phyloP scores from a whole-genome alignment of 192 early-diverging fungal genomes.

The Podila horticola region DNA sequence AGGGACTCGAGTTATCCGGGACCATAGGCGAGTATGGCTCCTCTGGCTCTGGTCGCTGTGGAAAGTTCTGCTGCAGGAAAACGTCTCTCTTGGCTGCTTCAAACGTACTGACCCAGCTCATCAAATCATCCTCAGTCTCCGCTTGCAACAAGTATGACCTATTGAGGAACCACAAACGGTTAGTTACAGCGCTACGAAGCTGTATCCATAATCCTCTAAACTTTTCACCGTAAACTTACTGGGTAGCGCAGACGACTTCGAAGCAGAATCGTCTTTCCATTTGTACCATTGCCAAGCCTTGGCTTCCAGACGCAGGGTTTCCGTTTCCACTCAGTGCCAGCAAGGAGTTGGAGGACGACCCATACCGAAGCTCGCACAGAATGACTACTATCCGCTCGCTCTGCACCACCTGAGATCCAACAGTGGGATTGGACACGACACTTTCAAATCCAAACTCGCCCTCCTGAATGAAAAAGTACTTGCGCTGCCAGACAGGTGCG shows the following conservation, averaged over 20 bases:
- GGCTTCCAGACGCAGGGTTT: conserved; percentile 37
- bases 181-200: too few species aligned
- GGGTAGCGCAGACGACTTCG: conserved; percentile 69
- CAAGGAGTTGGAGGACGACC: conserved; percentile 49
- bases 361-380: conserved; percentile 63
- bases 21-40: conserved; percentile 42
- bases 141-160: conserved; percentile 66
- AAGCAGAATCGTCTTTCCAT: conserved; percentile 78
- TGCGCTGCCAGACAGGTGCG: conserved; percentile 66
- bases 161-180: neutral
- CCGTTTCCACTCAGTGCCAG: conserved; percentile 31
- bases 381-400: conserved; percentile 67
- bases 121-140: conserved; percentile 76
- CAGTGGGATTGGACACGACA: conserved; percentile 58
- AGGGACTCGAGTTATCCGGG: conserved; percentile 10
- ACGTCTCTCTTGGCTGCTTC: conserved; percentile 65
- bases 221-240: conserved; percentile 53
- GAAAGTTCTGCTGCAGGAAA: conserved; percentile 26
- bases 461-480: conserved; percentile 72
- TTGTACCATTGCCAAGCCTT: conserved; percentile 46
- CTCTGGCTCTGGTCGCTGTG: conserved; percentile 22
- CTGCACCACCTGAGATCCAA: conserved; percentile 58
- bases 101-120: conserved; percentile 72
- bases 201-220: too few species aligned
- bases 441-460: conserved; percentile 63